Conservation (phyloP, 139 green algal genomes). For the Tetratostichococcus sp. region DNA sequence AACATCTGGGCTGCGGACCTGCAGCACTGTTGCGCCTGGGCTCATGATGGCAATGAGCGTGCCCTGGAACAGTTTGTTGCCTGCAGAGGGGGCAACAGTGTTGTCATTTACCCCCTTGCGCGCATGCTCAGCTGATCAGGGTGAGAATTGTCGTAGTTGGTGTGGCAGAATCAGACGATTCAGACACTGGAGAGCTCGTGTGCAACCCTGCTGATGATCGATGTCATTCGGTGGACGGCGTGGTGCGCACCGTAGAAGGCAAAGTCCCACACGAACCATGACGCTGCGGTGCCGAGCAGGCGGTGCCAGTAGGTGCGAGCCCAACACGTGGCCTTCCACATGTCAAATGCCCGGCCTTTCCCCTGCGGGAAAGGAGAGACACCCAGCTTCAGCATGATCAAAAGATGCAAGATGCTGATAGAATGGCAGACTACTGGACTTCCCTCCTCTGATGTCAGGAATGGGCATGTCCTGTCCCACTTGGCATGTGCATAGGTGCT, state of each 20-base stretch:
- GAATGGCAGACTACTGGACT: neutral
- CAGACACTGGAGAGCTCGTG: too few species aligned
- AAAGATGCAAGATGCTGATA: neutral
- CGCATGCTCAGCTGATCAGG: too few species aligned
- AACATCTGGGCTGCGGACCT: neutral
- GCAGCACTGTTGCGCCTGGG: slow-evolving; percentile 29
- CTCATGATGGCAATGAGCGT: slow-evolving; percentile 38
- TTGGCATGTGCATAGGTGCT: too few species aligned
- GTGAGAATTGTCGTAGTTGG: too few species aligned
- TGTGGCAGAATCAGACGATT: too few species aligned
- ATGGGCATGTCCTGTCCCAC: too few species aligned
- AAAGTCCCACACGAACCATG: slow-evolving; percentile 29
- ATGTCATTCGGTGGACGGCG: too few species aligned
- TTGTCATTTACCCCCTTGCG: too few species aligned
- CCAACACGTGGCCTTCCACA: neutral
- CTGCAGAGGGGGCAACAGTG: too few species aligned
- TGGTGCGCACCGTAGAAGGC: too few species aligned
- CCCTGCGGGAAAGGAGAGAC: neutral
- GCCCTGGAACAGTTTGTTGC: slow-evolving; percentile 68
- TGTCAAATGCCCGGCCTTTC: neutral
- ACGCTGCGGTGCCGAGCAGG: slow-evolving; percentile 2
- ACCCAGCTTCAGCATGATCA: neutral
- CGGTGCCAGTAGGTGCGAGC: slow-evolving; percentile 9
- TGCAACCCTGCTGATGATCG: too few species aligned
- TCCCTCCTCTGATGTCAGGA: neutral